A percentile compares a stretch with the other conserved stretches of the same genome.
These are phyloP conservation scores for Eustoma russellianum DNA, from an alignment of 257 asterid species.

Conservation along the genomic window DNA sequence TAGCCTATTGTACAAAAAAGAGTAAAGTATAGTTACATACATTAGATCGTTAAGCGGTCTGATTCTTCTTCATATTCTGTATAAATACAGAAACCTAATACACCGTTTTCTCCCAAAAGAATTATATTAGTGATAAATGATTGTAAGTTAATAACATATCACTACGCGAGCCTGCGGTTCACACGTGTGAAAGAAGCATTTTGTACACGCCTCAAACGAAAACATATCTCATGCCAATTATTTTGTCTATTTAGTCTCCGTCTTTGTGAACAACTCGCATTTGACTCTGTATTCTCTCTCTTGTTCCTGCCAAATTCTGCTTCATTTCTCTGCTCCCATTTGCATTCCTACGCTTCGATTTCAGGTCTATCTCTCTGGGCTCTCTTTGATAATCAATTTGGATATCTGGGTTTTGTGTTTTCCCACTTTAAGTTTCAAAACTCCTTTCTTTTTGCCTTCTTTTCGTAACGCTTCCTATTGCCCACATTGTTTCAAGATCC, in stretches of 20 bases:
- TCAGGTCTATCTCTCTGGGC: neutral
- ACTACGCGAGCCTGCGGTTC: constrained; percentile 34
- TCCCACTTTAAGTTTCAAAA: constrained; percentile 8
- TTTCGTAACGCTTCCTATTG: neutral
- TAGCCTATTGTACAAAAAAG: too few relatives aligned
- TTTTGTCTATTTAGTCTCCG: constrained; percentile 47
- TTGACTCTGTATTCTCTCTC: constrained; percentile 18
- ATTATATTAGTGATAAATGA: constrained; percentile 6
- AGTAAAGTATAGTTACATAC: too few relatives aligned
- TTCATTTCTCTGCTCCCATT: neutral
- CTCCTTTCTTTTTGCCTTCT: neutral
- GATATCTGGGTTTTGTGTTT: constrained; percentile 14
- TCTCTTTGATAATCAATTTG: constrained; percentile 10
- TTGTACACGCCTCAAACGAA: constrained; percentile 16
- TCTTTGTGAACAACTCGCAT: constrained; percentile 32
- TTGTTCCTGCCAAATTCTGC: neutral
- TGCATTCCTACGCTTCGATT: constrained; percentile 4
- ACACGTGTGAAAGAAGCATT: constrained; percentile 51
- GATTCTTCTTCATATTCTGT: too few relatives aligned
- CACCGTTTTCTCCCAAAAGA: neutral
- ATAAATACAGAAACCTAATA: too few relatives aligned
- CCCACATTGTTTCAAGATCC: neutral
- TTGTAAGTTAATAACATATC: constrained; percentile 14
- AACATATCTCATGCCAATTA: constrained; percentile 13
- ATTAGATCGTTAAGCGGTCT: too few relatives aligned